Evolutionary conservation across 805 yeast genomes (phyloP), one percentile per base, ranked within the genome.

Genomic region (Komagataella pastoris): DNA sequence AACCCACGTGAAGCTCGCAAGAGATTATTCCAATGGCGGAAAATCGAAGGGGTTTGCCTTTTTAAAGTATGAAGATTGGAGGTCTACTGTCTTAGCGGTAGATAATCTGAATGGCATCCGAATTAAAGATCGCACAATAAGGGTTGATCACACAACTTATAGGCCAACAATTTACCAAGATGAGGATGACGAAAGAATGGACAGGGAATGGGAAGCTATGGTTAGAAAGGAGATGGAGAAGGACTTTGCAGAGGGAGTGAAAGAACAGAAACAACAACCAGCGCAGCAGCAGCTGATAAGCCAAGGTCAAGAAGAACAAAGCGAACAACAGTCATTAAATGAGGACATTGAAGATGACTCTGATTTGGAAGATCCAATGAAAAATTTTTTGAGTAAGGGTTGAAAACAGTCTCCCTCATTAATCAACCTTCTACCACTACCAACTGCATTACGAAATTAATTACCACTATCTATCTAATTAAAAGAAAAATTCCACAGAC

Each of bases 101-200:
- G 98, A 91, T 65, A 91, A 91, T 62, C 71, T 91, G 55, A 87
- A 88, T 61, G 96, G 96, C 1, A 64, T 70, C 0, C 66, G 62
- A 30, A 54, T 85, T 1, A 72, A 75, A 48, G 87, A 81, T 10
- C 63, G 76, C 40, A 51, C 55, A 12, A 58, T 79, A 3, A 68
- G 75, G 53, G 88, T 85, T 0, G 89, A 85, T 59, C 93, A 85
- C 67, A 73, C 81, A 2, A 72, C 72, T 53, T 83, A 71, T 59
- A 74, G 72, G 54, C 44, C 46, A 10, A 8, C 24, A 14, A 21
- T 43, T 4, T 18, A 44, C 10, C 21, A 48, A 19, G 47, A 51
- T 57, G 3, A 52, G 52, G 17, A 53, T 45, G 91, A 93, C 2
- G 63, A 72, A 1, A 67, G 61, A 24, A 54, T 86, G 0, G 71